Evolutionary conservation across 768 basidiomycete species (phyloP).

Genomic region (Boletus huronensis): DNA sequence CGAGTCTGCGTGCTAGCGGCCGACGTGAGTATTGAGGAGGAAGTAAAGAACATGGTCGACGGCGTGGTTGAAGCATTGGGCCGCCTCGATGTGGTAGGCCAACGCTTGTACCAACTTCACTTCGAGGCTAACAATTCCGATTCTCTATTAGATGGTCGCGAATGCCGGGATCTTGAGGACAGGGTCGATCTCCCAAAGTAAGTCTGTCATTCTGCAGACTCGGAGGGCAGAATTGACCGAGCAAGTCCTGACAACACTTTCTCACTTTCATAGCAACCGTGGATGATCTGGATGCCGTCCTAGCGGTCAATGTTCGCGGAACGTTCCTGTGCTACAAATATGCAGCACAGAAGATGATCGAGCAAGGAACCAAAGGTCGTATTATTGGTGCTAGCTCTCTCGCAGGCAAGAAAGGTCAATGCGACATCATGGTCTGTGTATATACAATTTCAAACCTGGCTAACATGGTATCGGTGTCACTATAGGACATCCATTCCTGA

Average conservation of each 20-base stretch:
- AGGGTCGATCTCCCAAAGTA: conserved; percentile 8
- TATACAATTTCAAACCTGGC: background rate
- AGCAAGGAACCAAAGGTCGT: conserved; percentile 40
- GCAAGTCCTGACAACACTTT: background rate
- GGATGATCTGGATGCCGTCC: conserved; percentile 32
- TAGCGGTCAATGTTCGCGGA: conserved; percentile 40
- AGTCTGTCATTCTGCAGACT: background rate
- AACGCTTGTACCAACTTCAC: background rate
- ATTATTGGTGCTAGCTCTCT: conserved; percentile 41
- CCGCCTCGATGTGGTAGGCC: conserved; percentile 35
- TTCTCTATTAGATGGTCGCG: conserved; percentile 14
- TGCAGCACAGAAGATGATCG: conserved; percentile 43
- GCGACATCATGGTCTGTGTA: background rate
- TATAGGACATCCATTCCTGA: conserved; percentile 28
- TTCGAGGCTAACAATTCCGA: conserved; percentile 5
- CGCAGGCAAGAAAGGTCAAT: conserved; percentile 31
- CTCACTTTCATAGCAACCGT: conserved; percentile 24
- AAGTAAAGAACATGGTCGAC: conserved; percentile 32
- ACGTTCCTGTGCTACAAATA: conserved; percentile 41
- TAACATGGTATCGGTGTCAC: background rate
- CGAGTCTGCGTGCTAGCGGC: conserved; percentile 13
- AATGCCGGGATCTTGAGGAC: conserved; percentile 18
- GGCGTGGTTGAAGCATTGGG: conserved; percentile 24
- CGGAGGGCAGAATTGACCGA: background rate
- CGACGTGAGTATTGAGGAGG: conserved; percentile 28